Evolutionary conservation across 148 eudicot species (phyloP).

Genomic region (Tetragonia tetragonoides): DNA sequence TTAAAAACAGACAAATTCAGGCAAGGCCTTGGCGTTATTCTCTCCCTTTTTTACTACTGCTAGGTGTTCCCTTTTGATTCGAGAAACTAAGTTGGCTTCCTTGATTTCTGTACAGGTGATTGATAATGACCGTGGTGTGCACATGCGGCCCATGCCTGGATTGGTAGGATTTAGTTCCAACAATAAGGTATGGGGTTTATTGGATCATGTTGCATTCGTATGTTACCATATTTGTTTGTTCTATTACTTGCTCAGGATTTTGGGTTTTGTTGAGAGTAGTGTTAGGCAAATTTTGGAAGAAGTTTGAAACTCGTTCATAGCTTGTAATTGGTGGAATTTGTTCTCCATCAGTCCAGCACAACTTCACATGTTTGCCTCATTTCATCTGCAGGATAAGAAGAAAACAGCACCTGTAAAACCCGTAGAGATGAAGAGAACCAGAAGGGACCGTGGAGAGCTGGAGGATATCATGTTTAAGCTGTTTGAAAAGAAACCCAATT

Average conservation of each 20-base stretch:
- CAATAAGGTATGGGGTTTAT: slow-evolving; percentile 53
- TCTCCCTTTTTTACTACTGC: not conserved
- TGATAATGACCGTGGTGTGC: slow-evolving; percentile 86
- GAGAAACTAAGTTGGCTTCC: not conserved
- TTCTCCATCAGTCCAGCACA: not conserved
- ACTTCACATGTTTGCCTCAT: not conserved
- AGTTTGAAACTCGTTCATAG: slow-evolving; percentile 4
- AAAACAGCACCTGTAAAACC: slow-evolving; percentile 79
- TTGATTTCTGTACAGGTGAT: slow-evolving; percentile 53
- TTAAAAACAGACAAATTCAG: slow-evolving; percentile 90
- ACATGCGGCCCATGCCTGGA: slow-evolving; percentile 99
- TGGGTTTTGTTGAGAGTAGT: not conserved
- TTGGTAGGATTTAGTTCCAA: slow-evolving; percentile 66
- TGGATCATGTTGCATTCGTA: not conserved
- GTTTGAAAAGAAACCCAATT: slow-evolving; percentile 90
- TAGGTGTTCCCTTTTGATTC: not conserved
- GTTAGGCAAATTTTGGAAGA: no score
- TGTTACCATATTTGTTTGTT: not conserved
- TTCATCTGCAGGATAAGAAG: slow-evolving; percentile 64
- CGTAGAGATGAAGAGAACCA: slow-evolving; percentile 86
- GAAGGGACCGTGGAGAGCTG: slow-evolving; percentile 96
- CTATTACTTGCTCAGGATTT: not conserved
- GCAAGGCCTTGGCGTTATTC: slow-evolving; percentile 24
- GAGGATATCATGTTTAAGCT: slow-evolving; percentile 96
- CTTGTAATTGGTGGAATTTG: not conserved